Evolutionary conservation across 495 filamentous ascomycete genomes (phyloP).

Genomic region (Clavariopsis aquatica): DNA sequence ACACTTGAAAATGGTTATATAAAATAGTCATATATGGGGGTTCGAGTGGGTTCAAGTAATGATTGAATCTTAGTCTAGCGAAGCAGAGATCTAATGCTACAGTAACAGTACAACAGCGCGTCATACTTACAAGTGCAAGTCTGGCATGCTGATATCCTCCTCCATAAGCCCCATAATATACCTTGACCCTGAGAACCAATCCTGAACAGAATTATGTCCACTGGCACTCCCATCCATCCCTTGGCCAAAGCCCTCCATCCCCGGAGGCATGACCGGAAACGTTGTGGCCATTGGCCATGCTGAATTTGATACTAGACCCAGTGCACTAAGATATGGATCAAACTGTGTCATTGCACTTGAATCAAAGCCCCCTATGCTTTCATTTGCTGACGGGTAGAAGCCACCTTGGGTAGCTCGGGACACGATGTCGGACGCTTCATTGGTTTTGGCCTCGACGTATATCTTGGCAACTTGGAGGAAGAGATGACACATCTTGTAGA

Average conservation of each 20-base stretch:
- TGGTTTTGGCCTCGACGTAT: conserved; percentile 60
- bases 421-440: conserved; percentile 43
- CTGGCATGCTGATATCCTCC: conserved; percentile 34
- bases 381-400: conserved; percentile 8
- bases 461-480: conserved; percentile 62
- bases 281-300: conserved; percentile 17
- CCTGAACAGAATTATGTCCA: conserved; percentile 48
- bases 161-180: conserved; percentile 62
- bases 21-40: too few relatives aligned
- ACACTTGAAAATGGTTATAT: too few relatives aligned
- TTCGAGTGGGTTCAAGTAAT: neutral
- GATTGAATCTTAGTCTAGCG: neutral
- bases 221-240: neutral
- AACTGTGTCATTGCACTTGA: conserved; percentile 60
- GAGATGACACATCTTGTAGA: conserved; percentile 62
- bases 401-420: conserved; percentile 21
- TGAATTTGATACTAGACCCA: conserved; percentile 59
- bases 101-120: neutral
- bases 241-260: conserved; percentile 3
- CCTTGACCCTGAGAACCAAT: conserved; percentile 69
- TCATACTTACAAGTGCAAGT: conserved; percentile 11
- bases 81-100: neutral
- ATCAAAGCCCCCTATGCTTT: conserved; percentile 44
- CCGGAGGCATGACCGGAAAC: neutral
- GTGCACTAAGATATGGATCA: conserved; percentile 63